Evolutionary conservation across 345 rosid genomes (phyloP), one percentile per base, ranked within the genome.

Genomic region (Acer saccharum): DNA sequence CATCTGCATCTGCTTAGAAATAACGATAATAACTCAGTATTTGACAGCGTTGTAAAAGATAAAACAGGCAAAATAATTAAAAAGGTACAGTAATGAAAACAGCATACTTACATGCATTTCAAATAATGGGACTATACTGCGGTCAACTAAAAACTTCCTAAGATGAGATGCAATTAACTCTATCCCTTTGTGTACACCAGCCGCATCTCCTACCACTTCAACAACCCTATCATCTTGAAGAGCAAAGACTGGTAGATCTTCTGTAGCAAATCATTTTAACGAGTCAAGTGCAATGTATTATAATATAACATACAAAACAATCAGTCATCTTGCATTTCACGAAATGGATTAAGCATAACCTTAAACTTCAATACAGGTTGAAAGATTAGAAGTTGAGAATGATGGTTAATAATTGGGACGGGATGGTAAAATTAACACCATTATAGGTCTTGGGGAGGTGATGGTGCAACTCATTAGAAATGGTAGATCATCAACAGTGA

Each of bases 161-260:
- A 97, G 90, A 78, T 94, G 98, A 87, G 96, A 91, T 65, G 97
- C 98, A 82, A 97, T 90, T 73, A 97, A 88, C 90, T 97, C 98
- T 82, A 97, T 79, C 44, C 92, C 94, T 85, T 88, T 94, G 78
- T 97, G 98, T 81, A 97, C 98, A 50, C 92, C 89, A 80, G 88
- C 70, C 77, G 94, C 78, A 43, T 94, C 98, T 72, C 99, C 99
- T 62, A 92, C 85, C 32, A 97, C 91, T 90, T 94, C 98, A 67
- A 97, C 97, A 81, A 93, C 98, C 88, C 98, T 87, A 87, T 97
- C 99, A 79, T 97, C 98, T 89, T 91, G 98, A 81, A 97, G 98
- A 44, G 99, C 91, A 86, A 97, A 94, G 73, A 89, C 87, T 27
- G 99, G 99, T 64, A 97, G 91, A 65, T 91, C 98, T 78, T 97